These are phyloP conservation scores for Clavispora carvajalis DNA, from an alignment of 805 yeast species.

Conservation along the genomic window DNA sequence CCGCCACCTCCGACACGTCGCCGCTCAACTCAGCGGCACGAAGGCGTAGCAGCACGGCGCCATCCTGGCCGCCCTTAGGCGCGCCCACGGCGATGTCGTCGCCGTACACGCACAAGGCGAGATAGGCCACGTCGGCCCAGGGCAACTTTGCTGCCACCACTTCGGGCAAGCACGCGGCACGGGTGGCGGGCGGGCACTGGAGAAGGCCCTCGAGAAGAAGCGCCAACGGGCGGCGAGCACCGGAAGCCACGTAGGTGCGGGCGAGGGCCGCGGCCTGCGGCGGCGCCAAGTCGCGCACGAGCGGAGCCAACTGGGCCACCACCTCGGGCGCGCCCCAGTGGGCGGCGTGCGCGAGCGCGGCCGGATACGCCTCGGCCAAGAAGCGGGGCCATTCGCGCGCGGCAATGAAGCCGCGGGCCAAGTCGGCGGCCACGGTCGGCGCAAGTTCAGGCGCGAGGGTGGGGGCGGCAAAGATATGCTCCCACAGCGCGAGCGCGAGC, in stretches of 20 bases:
- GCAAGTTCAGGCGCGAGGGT: background rate
- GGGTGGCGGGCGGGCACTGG: conserved; percentile 15
- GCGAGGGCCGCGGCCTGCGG: conserved; percentile 5
- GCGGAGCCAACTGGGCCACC: conserved; percentile 32
- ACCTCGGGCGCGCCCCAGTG: conserved; percentile 26
- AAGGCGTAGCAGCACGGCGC: background rate
- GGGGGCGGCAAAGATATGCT: conserved; percentile 21
- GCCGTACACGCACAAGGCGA: conserved; percentile 41
- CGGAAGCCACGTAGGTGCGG: conserved; percentile 2
- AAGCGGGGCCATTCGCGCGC: conserved; percentile 56
- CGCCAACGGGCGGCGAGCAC: conserved; percentile 5
- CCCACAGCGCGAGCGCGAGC: conserved; percentile 45
- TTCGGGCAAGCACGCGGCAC: background rate
- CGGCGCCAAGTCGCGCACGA: conserved; percentile 40
- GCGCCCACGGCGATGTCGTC: background rate
- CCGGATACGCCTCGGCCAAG: conserved; percentile 40
- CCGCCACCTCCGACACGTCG: background rate
- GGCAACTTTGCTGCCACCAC: background rate
- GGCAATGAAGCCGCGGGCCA: conserved; percentile 45
- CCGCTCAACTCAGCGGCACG: background rate
- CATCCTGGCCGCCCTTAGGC: background rate
- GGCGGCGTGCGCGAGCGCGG: conserved; percentile 11
- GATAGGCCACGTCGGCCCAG: conserved; percentile 44
- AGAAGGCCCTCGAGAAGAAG: conserved; percentile 37
- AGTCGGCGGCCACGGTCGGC: conserved; percentile 18